A percentile compares a stretch with the other conserved stretches of the same genome.
Conservation (phyloP, 768 basidiomycete genomes). For the Leccinum ochraceum region DNA sequence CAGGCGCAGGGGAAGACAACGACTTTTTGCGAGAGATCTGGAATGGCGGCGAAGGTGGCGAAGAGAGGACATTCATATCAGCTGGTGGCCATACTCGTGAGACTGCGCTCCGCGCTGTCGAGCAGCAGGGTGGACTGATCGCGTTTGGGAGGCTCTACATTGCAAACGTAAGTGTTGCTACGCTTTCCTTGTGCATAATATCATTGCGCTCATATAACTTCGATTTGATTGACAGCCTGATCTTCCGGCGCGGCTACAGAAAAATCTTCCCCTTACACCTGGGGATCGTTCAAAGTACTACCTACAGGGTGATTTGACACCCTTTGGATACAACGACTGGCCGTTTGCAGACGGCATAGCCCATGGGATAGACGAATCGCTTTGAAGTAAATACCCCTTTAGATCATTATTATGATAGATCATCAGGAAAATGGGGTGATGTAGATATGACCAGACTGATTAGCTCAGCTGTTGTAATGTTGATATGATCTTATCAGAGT, state of each 20-base stretch:
- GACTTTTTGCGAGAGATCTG: not conserved
- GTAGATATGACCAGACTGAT: too few relatives aligned
- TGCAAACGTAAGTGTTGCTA: not conserved
- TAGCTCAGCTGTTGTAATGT: too few relatives aligned
- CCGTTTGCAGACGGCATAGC: too few relatives aligned
- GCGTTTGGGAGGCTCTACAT: constrained; percentile 35
- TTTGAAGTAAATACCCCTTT: too few relatives aligned
- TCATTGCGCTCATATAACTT: not conserved
- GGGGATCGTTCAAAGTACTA: not conserved
- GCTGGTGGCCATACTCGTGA: constrained; percentile 17
- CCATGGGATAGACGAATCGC: too few relatives aligned
- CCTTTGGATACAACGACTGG: too few relatives aligned
- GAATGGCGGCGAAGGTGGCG: constrained; percentile 18
- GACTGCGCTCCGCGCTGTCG: constrained; percentile 38
- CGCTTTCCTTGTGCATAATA: not conserved
- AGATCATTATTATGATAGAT: too few relatives aligned
- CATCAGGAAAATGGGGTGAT: too few relatives aligned
- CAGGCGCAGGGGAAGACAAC: not conserved
- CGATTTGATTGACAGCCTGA: not conserved
- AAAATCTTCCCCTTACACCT: not conserved
- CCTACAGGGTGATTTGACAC: too few relatives aligned
- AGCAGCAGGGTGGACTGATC: constrained; percentile 23
- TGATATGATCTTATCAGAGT: too few relatives aligned
- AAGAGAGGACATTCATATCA: constrained; percentile 8
- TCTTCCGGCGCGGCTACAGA: not conserved